Base-by-base conservation (phyloP, 345 rosid genomes). In the Psidium guajava region DNA sequence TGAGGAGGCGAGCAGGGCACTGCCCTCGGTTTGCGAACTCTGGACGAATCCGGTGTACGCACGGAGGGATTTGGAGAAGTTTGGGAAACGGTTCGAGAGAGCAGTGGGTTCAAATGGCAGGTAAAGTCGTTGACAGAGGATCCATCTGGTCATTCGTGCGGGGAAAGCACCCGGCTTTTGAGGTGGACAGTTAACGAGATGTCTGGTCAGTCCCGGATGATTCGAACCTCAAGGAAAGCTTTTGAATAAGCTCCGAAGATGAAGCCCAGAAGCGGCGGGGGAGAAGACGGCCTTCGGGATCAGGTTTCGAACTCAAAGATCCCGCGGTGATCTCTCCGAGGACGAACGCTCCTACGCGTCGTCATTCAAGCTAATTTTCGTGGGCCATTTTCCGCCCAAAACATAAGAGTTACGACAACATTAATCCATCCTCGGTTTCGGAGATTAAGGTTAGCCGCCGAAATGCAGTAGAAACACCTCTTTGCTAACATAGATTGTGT, bases 41-140 rank as follows among this genome's bases (percentile, higher is more conserved):
- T 52, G 75, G 54, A 58, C 24, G 75, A n/a, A 16, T 24, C 73
- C 77, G 10, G 85, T 0, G 40, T 59, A 64, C 4, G 77, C 55
- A 6, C 6, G 10, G 18, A 44, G 80, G 32, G 27, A 18, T 28
- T 57, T 59, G 85, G 64, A 57, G 86, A 69, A 69, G 80, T 69
- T 9, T 0, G 50, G 40, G 53, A 81, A 86, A 21, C 28, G 83
- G 81, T 58, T 77, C 82, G 87, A 83, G 69, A n/a, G 57, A 82
- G 83, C 6, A 36, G 84, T 77, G 80, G 90, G 42, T 83, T 87
- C 83, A 81, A 85, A 73, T 52, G 25, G 58, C 55, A 84, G 88
- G 89, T 81, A 85, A 61, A 51, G 75, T 54, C 59, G 91, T 88
- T 80, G 89, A 75, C 44, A 83, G 75, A 69, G 25, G 6, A 69